These are phyloP conservation scores for Flueggea neowawraea DNA, from an alignment of 441 rosid genomes.

Conservation along the genomic window DNA sequence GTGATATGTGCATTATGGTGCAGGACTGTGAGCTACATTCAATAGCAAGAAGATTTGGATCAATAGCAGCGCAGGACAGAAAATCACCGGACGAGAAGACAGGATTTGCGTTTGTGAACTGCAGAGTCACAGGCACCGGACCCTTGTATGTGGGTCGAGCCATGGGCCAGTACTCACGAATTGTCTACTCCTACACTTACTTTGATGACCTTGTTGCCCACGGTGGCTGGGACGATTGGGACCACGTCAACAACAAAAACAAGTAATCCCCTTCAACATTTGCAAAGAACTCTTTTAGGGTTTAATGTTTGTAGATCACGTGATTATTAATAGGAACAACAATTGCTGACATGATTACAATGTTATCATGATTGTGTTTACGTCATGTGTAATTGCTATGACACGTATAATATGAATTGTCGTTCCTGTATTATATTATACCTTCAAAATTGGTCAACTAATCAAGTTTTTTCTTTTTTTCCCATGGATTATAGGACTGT, in stretches of 20 bases:
- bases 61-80: conserved; percentile 85
- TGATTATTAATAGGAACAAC: no score
- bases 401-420: no score
- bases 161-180: conserved; percentile 94
- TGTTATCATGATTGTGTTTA: no score
- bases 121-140: conserved; percentile 84
- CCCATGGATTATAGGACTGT: conserved; percentile 47
- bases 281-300: no score
- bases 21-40: conserved; percentile 94
- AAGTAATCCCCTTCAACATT: conserved; percentile 34
- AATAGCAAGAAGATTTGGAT: conserved; percentile 83
- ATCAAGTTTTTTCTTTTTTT: not conserved
- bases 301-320: no score
- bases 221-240: conserved; percentile 99
- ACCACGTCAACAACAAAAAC: conserved; percentile 78
- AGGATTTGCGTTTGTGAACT: conserved; percentile 74
- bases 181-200: conserved; percentile 79
- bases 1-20: not conserved
- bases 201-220: conserved; percentile 80
- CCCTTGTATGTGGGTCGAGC: conserved; percentile 84
- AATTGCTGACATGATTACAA: no score
- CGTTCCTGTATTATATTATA: no score
- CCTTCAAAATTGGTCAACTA: not conserved
- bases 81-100: conserved; percentile 78
- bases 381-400: no score